Evolutionary conservation across 805 yeast genomes (phyloP).

Genomic region (Saturnispora quitensis): DNA sequence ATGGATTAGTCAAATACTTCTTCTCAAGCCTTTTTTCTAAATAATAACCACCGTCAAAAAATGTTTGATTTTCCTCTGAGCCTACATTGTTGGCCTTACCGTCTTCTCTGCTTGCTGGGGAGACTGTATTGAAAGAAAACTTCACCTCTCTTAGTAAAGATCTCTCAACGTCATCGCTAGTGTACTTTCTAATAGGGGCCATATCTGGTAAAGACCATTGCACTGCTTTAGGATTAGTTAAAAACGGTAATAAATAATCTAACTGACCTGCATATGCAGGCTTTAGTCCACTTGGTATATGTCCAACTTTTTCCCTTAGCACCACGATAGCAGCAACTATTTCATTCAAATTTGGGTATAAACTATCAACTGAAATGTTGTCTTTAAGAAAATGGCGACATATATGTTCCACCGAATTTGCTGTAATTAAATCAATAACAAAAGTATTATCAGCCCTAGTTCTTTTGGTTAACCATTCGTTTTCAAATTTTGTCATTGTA

Average conservation of each 20-base stretch:
- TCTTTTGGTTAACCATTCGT: conserved; percentile 11
- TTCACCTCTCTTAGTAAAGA: conserved; percentile 68
- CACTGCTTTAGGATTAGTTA: conserved; percentile 25
- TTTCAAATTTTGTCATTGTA: conserved; percentile 22
- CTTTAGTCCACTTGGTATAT: conserved; percentile 67
- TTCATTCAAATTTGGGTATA: conserved; percentile 40
- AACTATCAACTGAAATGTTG: conserved; percentile 23
- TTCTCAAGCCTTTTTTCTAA: conserved; percentile 52
- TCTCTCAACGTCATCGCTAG: conserved; percentile 69
- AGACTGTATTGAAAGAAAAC: conserved; percentile 40
- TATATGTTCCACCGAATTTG: conserved; percentile 79
- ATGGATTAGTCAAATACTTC: conserved; percentile 63
- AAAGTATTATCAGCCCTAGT: conserved; percentile 20
- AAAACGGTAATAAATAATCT: conserved; percentile 53
- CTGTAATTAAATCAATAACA: conserved; percentile 61
- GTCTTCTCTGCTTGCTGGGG: conserved; percentile 28
- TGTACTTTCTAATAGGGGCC: conserved; percentile 51
- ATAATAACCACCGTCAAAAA: conserved; percentile 33
- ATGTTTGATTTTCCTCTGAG: background rate
- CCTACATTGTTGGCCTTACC: conserved; percentile 8
- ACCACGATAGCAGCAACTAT: conserved; percentile 79
- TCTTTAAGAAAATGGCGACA: conserved; percentile 22
- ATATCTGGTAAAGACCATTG: conserved; percentile 79
- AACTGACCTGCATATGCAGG: conserved; percentile 66
- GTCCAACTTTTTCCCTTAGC: conserved; percentile 72